Evolutionary conservation across 495 filamentous ascomycete genomes (phyloP).

Genomic region (Choiromyces venosus): DNA sequence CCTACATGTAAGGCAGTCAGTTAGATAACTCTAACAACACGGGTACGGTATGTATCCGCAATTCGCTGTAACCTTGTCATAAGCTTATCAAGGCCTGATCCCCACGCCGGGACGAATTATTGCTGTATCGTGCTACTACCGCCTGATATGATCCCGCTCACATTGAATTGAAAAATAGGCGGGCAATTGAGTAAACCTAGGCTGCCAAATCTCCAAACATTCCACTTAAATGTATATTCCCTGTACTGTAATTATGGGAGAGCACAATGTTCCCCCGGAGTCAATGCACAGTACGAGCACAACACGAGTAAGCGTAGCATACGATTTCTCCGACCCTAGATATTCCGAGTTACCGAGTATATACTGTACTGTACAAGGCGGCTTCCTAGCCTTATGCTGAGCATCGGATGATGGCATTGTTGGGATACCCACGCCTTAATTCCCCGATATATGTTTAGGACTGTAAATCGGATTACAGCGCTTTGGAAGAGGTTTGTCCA

Average conservation of each 20-base stretch:
- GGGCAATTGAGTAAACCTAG: not conserved
- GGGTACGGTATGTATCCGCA: not conserved
- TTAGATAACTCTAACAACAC: not conserved
- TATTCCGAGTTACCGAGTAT: not conserved
- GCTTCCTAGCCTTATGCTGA: not conserved
- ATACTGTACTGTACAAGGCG: not conserved
- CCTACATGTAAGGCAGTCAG: not conserved
- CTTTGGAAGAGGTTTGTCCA: not conserved
- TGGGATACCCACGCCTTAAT: not conserved
- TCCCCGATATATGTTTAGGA: not conserved
- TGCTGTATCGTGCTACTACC: no score
- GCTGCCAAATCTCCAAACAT: not conserved
- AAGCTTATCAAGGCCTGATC: not conserved
- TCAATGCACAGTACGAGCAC: no score
- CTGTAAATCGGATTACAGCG: not conserved
- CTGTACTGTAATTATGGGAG: not conserved
- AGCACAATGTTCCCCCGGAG: not conserved
- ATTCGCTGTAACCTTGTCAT: not conserved
- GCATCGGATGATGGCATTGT: not conserved
- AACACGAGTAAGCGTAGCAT: no score
- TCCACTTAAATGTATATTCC: not conserved
- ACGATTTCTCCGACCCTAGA: not conserved
- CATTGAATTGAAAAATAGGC: not conserved
- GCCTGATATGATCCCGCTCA: not conserved
- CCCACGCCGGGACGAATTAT: not conserved